Evolutionary conservation across 2,329 filamentous ascomycete genomes (phyloP), one percentile per base, ranked within the genome.

Genomic region (Fusarium fracticaudum): DNA sequence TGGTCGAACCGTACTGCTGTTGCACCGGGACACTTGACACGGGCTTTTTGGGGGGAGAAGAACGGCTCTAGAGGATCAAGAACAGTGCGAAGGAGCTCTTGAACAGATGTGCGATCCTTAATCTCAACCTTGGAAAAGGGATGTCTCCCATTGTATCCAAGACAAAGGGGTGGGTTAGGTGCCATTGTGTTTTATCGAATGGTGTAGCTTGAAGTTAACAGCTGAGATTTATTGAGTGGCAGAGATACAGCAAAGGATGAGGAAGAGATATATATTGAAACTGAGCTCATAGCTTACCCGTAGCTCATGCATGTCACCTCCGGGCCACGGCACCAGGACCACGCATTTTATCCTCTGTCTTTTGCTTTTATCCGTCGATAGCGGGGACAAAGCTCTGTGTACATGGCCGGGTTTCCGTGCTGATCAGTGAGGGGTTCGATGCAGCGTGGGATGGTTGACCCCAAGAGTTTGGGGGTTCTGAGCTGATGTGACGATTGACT

Each of bases 1-100:
- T 94, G 91, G 79, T 95, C 93, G 80, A 95, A 95, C 33, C 92
- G 87, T 26, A 94, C 93, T 24, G 92, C 92, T 1, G 92, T 94
- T 20, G 88, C 89, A 10, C 93, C 93, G 3, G 88, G 88, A 31
- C 91, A 88, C 77, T 90, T 91, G 53, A 95, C 87, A 53, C 92
- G 86, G 17, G 91, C 90, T 78, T 89, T 88, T 48, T 85, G 79
- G 1, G 91, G 90, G 3, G 93, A 94, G 82, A 94, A 93, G 81
- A 93, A 93, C 6, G 91, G 88, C 67, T 91, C 86, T 10, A 95
- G 85, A 14, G 93, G 93, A 76, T 93, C 91, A 33, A 95, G 88
- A 15, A 95, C 85, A 7, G 90, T 87, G 43, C 84, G 83, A 20
- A 92, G 86, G 17, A 91, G 89, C 55, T 88, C 82, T 76, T 92